These are phyloP conservation scores for Lepidium sativum DNA, from an alignment of 345 rosid genomes.

Conservation along the genomic window DNA sequence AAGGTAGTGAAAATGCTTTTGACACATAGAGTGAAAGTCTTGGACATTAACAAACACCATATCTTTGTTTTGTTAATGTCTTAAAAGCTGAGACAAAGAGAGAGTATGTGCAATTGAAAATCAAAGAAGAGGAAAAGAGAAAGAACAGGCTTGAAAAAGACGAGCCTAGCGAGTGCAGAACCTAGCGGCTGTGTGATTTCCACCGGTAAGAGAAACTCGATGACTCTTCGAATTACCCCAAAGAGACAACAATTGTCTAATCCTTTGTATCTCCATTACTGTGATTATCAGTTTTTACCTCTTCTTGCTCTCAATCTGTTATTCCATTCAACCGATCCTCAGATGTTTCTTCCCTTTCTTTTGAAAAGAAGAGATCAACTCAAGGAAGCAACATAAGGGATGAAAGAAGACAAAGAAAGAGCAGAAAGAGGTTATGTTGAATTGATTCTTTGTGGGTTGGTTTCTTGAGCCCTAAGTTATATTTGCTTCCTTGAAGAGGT, in stretches of 20 bases:
- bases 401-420: conserved; percentile 11
- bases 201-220: conserved; percentile 71
- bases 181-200: conserved; percentile 82
- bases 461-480: conserved; percentile 18
- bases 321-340: conserved; percentile 24
- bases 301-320: conserved; percentile 27
- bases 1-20: conserved; percentile 13
- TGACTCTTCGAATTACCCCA: conserved; percentile 36
- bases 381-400: conserved; percentile 26
- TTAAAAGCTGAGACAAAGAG: conserved; percentile 12
- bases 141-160: background rate
- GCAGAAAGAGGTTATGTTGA: conserved; percentile 14
- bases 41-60: conserved; percentile 39
- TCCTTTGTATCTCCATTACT: conserved; percentile 64
- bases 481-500: conserved; percentile 8
- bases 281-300: conserved; percentile 11
- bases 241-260: conserved; percentile 46
- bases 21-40: conserved; percentile 30
- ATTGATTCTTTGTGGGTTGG: background rate
- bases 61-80: background rate
- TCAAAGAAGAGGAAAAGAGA: conserved; percentile 12
- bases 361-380: background rate
- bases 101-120: conserved; percentile 4
- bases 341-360: conserved; percentile 17
- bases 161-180: conserved; percentile 65